Percentiles rank a stretch among this genome's conserved stretches.
Conservation (phyloP, 768 basidiomycete species). For the Paxillus rubicundulus region DNA sequence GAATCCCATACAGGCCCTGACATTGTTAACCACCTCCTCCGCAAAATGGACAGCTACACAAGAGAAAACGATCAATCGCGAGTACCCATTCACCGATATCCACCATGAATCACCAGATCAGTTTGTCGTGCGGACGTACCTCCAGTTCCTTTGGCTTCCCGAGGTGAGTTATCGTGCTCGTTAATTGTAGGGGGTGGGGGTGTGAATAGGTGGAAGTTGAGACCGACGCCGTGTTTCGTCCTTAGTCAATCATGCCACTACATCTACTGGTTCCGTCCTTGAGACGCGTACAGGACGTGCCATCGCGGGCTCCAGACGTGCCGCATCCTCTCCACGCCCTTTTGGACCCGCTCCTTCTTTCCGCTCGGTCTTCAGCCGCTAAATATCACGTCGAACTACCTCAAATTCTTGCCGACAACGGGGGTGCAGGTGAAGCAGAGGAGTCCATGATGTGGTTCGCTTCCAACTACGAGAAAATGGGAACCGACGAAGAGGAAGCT, state of each 20-base stretch:
- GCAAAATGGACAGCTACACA: constrained; percentile 56
- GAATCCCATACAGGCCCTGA: constrained; percentile 17
- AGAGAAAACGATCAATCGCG: constrained; percentile 53
- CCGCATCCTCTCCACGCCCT: constrained; percentile 56
- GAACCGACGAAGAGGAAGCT: constrained; percentile 31
- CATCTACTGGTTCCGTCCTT: constrained; percentile 53
- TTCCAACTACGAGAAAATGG: constrained; percentile 56
- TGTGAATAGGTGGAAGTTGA: too few relatives aligned
- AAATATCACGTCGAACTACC: constrained; percentile 70
- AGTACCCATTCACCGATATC: constrained; percentile 51
- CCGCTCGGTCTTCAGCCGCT: constrained; percentile 47
- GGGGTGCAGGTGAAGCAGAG: constrained; percentile 61
- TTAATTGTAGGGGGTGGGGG: background rate
- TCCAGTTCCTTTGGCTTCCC: constrained; percentile 78
- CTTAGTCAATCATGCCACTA: constrained; percentile 72
- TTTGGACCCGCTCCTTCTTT: constrained; percentile 63
- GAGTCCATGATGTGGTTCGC: constrained; percentile 80
- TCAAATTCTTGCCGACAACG: constrained; percentile 54
- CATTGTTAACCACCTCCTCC: constrained; percentile 24
- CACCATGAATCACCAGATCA: constrained; percentile 50
- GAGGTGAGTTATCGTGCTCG: constrained; percentile 44
- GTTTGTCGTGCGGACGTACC: constrained; percentile 61
- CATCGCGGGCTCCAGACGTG: constrained; percentile 28
- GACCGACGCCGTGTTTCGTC: background rate
- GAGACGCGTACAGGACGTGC: constrained; percentile 42